These are phyloP conservation scores for Aspergillus latus DNA, from an alignment of 2,329 filamentous ascomycete species.

Conservation along the genomic window DNA sequence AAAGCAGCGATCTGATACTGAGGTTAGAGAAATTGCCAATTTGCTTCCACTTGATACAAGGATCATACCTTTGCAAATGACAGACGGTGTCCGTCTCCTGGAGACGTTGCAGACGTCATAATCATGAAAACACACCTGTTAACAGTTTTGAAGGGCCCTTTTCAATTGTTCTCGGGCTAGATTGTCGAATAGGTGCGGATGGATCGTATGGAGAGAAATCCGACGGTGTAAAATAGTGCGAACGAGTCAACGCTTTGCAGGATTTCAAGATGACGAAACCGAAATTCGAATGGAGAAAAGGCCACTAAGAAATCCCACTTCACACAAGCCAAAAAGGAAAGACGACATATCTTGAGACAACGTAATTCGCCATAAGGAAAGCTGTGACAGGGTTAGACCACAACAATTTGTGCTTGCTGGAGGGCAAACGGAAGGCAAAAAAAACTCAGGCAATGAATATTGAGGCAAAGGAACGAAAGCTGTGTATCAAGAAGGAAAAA, in stretches of 20 bases:
- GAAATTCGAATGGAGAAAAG: constrained; percentile 35
- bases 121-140: constrained; percentile 17
- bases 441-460: background rate
- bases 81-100: constrained; percentile 42
- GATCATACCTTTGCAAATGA: constrained; percentile 73
- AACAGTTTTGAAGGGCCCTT: constrained; percentile 8
- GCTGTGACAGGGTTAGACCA: constrained; percentile 25
- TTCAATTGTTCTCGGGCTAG: constrained; percentile 10
- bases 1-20: constrained; percentile 45
- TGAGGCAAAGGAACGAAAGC: background rate
- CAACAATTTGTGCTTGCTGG: constrained; percentile 12
- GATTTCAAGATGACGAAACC: constrained; percentile 27
- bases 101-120: constrained; percentile 36
- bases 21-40: constrained; percentile 20
- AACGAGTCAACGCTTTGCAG: constrained; percentile 25
- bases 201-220: constrained; percentile 21
- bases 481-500: constrained; percentile 2
- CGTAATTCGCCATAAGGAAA: constrained; percentile 45
- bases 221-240: constrained; percentile 23
- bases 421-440: background rate
- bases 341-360: constrained; percentile 46
- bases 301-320: constrained; percentile 43
- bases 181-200: constrained; percentile 20
- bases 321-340: constrained; percentile 45
- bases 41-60: background rate